Conservation (phyloP, 2,329 filamentous ascomycete genomes). For the Neopestalotiopsis clavispora region DNA sequence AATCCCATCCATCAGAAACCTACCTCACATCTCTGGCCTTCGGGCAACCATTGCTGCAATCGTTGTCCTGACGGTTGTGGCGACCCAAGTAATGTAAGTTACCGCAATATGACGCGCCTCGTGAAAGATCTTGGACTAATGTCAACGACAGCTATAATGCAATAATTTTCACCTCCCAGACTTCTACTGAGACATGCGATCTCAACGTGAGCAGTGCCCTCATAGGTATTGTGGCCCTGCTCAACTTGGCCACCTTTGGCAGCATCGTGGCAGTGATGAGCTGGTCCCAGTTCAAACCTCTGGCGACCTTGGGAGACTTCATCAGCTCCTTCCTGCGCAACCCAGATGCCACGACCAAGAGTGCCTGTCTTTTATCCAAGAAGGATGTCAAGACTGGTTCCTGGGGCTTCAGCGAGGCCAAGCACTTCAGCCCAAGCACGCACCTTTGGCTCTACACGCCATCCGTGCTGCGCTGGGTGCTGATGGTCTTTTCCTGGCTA, state of each 20-base stretch:
- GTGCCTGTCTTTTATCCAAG: constrained; percentile 52
- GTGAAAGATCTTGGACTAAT: background rate
- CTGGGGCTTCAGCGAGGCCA: constrained; percentile 49
- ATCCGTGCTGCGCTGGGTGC: constrained; percentile 47
- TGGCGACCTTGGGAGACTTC: constrained; percentile 37
- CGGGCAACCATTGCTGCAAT: constrained; percentile 44
- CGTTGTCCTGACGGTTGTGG: constrained; percentile 47
- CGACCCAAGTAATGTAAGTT: constrained; percentile 55
- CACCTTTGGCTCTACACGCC: constrained; percentile 53
- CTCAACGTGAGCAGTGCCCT: constrained; percentile 49
- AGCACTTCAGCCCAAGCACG: constrained; percentile 45
- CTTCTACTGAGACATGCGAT: constrained; percentile 40
- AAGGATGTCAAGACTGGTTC: constrained; percentile 46
- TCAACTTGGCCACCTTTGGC: constrained; percentile 33
- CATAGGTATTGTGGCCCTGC: constrained; percentile 41
- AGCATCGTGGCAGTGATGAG: constrained; percentile 32
- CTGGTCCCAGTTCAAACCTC: constrained; percentile 32
- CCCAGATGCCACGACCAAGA: constrained; percentile 36
- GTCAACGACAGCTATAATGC: constrained; percentile 52
- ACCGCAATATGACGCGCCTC: background rate
- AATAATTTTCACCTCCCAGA: constrained; percentile 49
- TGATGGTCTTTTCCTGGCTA: constrained; percentile 45
- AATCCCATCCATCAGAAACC: constrained; percentile 56
- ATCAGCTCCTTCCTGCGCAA: constrained; percentile 36
- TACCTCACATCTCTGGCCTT: constrained; percentile 46